Evolutionary conservation across 2,329 filamentous ascomycete species (phyloP), one percentile per base, ranked within the genome.

Genomic region (Trichoderma sp.): DNA sequence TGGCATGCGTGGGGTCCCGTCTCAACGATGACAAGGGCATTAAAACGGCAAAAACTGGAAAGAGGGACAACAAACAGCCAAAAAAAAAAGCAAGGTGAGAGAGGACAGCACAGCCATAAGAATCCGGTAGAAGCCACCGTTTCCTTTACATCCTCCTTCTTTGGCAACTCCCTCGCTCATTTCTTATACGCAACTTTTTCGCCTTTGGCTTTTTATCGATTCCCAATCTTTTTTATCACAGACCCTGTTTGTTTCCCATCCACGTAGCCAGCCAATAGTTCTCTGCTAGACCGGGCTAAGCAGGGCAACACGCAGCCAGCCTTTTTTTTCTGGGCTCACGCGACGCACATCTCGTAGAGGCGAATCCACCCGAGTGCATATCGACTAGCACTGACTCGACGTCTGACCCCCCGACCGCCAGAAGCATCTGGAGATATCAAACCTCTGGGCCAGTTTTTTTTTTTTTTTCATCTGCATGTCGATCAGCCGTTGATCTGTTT

Each of bases 321-420:
- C 53, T 33, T 11, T 43, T 47, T 43, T 19, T 19, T 14, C 33
- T 35, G 33, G 43, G 53, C 65, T 68, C 65, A 68, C 64, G 64
- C 64, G 65, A 68, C 65, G 56, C 65, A 61, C 47, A 24, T 53
- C 27, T 58, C 14, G n/a, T 58, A 58, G 53, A 49, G 21, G 29
- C n/a, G 56, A 68, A 68, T 61, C 65, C 65, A 68, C 65, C 55
- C 35, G 40, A 68, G 56, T 68, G 65, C 65, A 61, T 60, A 47
- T 33, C 55, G 52, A 68, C 65, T 68, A 68, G 65, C 65, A 68
- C 58, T 40, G 40, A 40, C 65, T 61, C 24, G 65, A 68, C 33
- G 47, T 68, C 65, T 27, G 31, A n/a, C 56, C 65, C 65, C 65
- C 65, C 65, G 65, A 68, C 65, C 65, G 65, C 65, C 65, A 68